These are phyloP conservation scores for Fusarium sp. DNA, from an alignment of 2,329 filamentous ascomycete species.

Conservation along the genomic window DNA sequence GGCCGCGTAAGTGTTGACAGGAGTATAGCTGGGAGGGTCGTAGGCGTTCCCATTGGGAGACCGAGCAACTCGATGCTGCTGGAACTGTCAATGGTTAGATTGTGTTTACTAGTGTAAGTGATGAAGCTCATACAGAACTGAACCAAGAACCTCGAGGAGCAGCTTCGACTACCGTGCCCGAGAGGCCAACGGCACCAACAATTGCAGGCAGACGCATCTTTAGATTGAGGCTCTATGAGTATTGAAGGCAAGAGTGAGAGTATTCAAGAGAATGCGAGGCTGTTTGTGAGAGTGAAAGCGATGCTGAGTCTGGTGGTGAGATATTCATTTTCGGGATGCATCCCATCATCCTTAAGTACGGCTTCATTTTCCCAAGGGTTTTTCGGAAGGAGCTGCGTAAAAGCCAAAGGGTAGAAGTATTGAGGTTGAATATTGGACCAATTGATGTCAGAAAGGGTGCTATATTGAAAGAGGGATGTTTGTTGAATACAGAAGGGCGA, in stretches of 20 bases:
- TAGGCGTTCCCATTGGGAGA: slow-evolving; percentile 2
- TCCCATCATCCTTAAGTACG: slow-evolving; percentile 33
- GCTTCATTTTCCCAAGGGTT: slow-evolving; percentile 33
- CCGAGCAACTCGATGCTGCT: slow-evolving; percentile 2
- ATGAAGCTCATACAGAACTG: slow-evolving; percentile 21
- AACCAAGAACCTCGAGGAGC: slow-evolving; percentile 33
- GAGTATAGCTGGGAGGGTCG: slow-evolving; percentile 8
- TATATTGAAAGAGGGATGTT: slow-evolving; percentile 23
- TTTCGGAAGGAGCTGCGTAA: slow-evolving; percentile 2
- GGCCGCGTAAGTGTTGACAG: not conserved
- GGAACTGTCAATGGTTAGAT: slow-evolving; percentile 20
- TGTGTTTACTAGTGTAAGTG: not conserved
- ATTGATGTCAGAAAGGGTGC: slow-evolving; percentile 4
- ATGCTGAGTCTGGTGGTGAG: slow-evolving; percentile 36
- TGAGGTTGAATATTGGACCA: slow-evolving; percentile 18
- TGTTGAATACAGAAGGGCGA: slow-evolving; percentile 8
- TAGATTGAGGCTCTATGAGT: not conserved
- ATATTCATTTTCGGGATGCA: slow-evolving; percentile 6
- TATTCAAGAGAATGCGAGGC: slow-evolving; percentile 23
- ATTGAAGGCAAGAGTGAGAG: not conserved
- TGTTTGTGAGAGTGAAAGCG: slow-evolving; percentile 3
- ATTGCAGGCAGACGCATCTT: slow-evolving; percentile 39
- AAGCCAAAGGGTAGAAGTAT: slow-evolving; percentile 30
- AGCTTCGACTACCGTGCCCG: slow-evolving; percentile 39
- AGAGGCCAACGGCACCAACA: slow-evolving; percentile 40